Evolutionary conservation across 2,329 filamentous ascomycete species (phyloP).

Genomic region (Pezicula neosporulosa): DNA sequence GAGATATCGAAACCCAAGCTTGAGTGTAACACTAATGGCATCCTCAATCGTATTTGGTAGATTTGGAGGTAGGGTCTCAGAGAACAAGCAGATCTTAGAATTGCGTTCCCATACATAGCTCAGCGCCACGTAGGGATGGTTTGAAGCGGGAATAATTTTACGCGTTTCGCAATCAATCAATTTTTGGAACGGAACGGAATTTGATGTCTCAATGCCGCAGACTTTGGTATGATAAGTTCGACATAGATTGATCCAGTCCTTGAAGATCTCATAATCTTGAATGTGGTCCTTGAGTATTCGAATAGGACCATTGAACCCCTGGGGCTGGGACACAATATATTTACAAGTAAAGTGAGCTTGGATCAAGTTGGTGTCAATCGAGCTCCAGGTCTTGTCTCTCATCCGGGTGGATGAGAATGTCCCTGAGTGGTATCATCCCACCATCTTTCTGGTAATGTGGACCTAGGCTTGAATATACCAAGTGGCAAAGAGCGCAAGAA

Average conservation of each 20-base stretch:
- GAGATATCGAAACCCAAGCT: slow-evolving; percentile 20
- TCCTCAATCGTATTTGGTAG: slow-evolving; percentile 18
- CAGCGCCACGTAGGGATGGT: slow-evolving; percentile 6
- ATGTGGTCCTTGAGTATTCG: not conserved
- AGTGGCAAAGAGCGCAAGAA: slow-evolving; percentile 1
- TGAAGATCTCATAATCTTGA: not conserved
- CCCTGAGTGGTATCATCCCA: not conserved
- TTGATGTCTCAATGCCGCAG: not conserved
- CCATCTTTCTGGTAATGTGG: not conserved
- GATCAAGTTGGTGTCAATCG: slow-evolving; percentile 3
- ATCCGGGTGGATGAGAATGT: slow-evolving; percentile 3
- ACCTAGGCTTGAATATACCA: not conserved
- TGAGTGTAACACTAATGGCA: slow-evolving; percentile 15
- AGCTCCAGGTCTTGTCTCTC: slow-evolving; percentile 3
- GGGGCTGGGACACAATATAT: slow-evolving; percentile 3
- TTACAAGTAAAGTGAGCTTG: not conserved
- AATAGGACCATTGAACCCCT: slow-evolving; percentile 1
- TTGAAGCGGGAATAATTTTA: not conserved
- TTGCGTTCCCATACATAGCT: slow-evolving; percentile 6
- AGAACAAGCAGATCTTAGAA: not conserved
- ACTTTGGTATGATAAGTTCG: slow-evolving; percentile 1
- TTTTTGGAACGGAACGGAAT: not conserved
- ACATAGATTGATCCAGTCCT: slow-evolving; percentile 5
- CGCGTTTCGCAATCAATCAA: slow-evolving; percentile 7
- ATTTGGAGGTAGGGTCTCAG: slow-evolving; percentile 13